Base-by-base conservation (phyloP, 2,329 filamentous ascomycete species). In the Tetracladium maxilliforme region DNA sequence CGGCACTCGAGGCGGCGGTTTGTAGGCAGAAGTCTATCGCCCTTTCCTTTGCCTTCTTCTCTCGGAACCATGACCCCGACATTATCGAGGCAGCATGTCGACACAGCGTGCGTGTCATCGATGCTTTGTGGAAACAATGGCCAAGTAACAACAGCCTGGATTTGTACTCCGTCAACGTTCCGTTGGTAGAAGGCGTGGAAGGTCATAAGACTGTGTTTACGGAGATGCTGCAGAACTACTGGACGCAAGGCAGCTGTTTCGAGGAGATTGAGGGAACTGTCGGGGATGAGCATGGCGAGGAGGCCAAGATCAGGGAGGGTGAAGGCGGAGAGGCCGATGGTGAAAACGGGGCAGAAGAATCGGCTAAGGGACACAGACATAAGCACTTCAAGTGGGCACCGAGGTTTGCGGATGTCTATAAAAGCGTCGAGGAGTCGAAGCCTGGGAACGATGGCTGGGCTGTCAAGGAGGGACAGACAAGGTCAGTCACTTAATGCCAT, bases 301-400 rank as follows among this genome's bases (percentile, higher is more conserved):
- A 93, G 52, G 64, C 72, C 38, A 62, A 63, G 35, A 75, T 92
- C 33, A 66, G 84, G 23, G 69, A 78, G 44, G 67, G 64, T 12
- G 67, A 73, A 28, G 60, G 61, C 13, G 26, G 30, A 17, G 33
- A 23, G 14, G 31, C 25, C 12, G 55, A 56, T 24, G 52, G 51
- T 22, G 53, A 39, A 19, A 50, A 45, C 21, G 33, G 33, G 29
- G 37, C 43, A 22, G 45, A 45, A 36, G 36, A 39, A 19, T 29
- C 28, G 4, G 43, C 44, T 0, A 41, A 37, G 21, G 36, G 42
- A 10, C 74, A 83, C 45, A 65, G 59, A 28, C 82, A 92, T 49
- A 82, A 80, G 47, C 80, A 92, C 51, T 95, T 94, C 61, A 92
- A 87, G 52, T 95, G 90, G 90, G 72, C 80, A 23, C 90, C 87